A percentile compares a stretch with the other conserved stretches of the same genome.
Conservation (phyloP, 2,329 filamentous ascomycete species). For the Aquanectria penicillioides region DNA sequence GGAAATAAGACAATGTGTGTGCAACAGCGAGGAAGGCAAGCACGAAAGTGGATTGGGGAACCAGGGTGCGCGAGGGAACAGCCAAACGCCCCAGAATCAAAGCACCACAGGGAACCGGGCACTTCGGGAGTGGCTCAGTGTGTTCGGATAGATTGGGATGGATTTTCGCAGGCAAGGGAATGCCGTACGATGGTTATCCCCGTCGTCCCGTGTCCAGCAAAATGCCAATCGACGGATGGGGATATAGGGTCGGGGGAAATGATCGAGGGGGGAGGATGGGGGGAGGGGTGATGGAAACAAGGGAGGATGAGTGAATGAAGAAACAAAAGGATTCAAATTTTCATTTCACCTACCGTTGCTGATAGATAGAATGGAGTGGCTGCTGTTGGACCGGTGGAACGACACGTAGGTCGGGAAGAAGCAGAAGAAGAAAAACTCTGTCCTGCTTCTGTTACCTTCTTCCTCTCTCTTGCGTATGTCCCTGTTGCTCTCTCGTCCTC, state of each 20-base stretch:
- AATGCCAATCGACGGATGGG: conserved; percentile 32
- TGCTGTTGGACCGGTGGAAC: neutral
- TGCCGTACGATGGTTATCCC: conserved; percentile 28
- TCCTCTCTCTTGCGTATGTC: conserved; percentile 3
- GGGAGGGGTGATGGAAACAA: conserved; percentile 14
- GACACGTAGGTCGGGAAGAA: neutral
- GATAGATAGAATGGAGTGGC: conserved; percentile 11
- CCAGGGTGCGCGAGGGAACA: too few species aligned
- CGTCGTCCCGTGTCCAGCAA: conserved; percentile 26
- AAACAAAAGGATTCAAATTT: conserved; percentile 5
- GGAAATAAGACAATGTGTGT: conserved; percentile 8
- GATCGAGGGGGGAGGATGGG: conserved; percentile 22
- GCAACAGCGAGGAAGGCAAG: neutral
- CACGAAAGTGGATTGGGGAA: neutral
- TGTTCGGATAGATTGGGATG: conserved; percentile 23
- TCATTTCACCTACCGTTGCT: conserved; percentile 20
- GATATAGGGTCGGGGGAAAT: conserved; percentile 25
- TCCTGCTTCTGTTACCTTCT: conserved; percentile 10
- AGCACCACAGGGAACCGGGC: conserved; percentile 9
- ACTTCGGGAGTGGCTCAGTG: conserved; percentile 21
- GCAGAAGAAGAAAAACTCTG: conserved; percentile 3
- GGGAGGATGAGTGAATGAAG: conserved; percentile 3
- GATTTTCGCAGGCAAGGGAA: conserved; percentile 27
- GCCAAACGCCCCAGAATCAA: too few species aligned
- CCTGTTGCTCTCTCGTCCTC: conserved; percentile 5